Conservation (phyloP, 495 filamentous ascomycete genomes). For the Hypoxylon trugodes region DNA sequence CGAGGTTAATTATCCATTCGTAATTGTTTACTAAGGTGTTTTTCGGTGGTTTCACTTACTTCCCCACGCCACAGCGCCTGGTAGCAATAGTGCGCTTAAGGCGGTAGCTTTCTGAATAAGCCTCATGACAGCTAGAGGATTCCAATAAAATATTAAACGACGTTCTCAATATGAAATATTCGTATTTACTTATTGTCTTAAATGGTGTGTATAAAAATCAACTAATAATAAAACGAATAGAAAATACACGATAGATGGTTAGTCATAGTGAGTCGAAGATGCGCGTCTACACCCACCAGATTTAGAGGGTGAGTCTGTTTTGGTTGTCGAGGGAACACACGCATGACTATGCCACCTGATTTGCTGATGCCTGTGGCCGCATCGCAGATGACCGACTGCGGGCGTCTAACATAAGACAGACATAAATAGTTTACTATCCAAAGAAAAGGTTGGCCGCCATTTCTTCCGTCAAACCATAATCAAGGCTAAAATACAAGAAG, state of each 20-base stretch:
- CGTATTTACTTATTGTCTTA: not conserved
- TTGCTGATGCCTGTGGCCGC: slow-evolving; percentile 24
- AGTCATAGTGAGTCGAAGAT: not conserved
- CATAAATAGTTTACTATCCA: too few species aligned
- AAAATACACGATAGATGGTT: not conserved
- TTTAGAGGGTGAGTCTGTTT: not conserved
- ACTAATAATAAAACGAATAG: not conserved
- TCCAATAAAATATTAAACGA: not conserved
- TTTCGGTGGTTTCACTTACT: slow-evolving; percentile 38
- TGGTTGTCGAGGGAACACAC: slow-evolving; percentile 35
- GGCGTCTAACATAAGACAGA: slow-evolving; percentile 9
- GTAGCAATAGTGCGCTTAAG: slow-evolving; percentile 39
- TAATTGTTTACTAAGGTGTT: not conserved
- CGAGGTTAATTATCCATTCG: slow-evolving; percentile 12
- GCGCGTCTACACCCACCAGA: slow-evolving; percentile 11
- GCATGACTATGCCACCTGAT: slow-evolving; percentile 29
- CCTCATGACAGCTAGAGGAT: slow-evolving; percentile 31
- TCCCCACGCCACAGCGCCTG: slow-evolving; percentile 49
- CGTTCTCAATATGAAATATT: not conserved
- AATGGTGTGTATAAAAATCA: not conserved
- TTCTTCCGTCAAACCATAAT: too few species aligned
- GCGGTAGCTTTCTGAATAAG: slow-evolving; percentile 29
- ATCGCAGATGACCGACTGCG: slow-evolving; percentile 16
- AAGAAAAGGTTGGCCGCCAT: too few species aligned
- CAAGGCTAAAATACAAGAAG: too few species aligned